These are phyloP conservation scores for Aspergillus sparsus DNA, from an alignment of 495 filamentous ascomycete genomes.

Conservation along the genomic window DNA sequence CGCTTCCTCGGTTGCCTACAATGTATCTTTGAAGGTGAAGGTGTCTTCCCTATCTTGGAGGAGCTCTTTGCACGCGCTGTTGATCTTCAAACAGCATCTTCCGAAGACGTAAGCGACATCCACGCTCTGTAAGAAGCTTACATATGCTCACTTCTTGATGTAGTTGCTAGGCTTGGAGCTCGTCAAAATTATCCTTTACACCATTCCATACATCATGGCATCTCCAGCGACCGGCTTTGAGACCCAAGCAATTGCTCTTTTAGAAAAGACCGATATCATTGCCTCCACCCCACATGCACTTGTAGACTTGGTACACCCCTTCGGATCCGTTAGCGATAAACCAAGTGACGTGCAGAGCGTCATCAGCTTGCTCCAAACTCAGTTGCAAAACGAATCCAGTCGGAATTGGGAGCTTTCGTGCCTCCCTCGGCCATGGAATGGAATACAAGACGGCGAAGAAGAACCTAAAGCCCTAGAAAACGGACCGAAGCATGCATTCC, in stretches of 20 bases:
- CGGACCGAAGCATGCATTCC: slow-evolving; percentile 73
- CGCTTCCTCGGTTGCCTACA: slow-evolving; percentile 86
- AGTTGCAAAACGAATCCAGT: slow-evolving; percentile 71
- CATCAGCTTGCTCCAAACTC: slow-evolving; percentile 81
- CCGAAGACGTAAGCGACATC: slow-evolving; percentile 71
- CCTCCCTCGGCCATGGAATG: slow-evolving; percentile 82
- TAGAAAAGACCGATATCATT: slow-evolving; percentile 92
- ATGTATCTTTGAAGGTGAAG: slow-evolving; percentile 74
- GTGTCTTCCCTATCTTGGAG: slow-evolving; percentile 80
- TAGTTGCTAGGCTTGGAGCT: slow-evolving; percentile 75
- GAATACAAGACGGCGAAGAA: slow-evolving; percentile 42
- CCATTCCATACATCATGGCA: slow-evolving; percentile 86
- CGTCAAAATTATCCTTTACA: slow-evolving; percentile 91
- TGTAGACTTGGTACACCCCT: slow-evolving; percentile 82
- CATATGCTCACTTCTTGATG: slow-evolving; percentile 25
- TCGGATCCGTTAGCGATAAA: slow-evolving; percentile 58
- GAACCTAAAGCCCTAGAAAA: slow-evolving; percentile 45
- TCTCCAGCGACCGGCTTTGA: slow-evolving; percentile 65
- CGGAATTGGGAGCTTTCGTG: slow-evolving; percentile 74
- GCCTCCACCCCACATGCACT: slow-evolving; percentile 79
- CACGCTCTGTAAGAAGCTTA: neutral
- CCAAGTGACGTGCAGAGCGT: slow-evolving; percentile 61
- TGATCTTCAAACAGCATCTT: slow-evolving; percentile 85
- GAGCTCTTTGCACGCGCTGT: slow-evolving; percentile 82
- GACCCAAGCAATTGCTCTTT: slow-evolving; percentile 69